Conservation (phyloP, 139 green algal species). For the Dunaliella sp. region DNA sequence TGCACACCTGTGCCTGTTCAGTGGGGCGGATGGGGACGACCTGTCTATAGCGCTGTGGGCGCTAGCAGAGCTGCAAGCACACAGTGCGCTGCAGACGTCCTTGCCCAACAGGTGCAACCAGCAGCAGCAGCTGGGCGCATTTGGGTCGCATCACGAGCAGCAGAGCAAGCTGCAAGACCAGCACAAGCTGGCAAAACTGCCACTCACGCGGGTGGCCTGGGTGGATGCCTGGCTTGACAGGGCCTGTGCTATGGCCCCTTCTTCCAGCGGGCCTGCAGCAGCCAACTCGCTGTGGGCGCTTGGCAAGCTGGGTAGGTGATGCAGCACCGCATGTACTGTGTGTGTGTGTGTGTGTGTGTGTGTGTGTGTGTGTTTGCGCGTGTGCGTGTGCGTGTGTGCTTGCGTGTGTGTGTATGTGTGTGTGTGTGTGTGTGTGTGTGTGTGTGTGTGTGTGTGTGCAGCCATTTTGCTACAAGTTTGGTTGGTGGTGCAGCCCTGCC, state of each 20-base stretch:
- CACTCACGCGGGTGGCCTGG: neutral
- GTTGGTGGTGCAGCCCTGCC: no score
- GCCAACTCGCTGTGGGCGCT: constrained; percentile 11
- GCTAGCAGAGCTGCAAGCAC: constrained; percentile 2
- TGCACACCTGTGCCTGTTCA: neutral
- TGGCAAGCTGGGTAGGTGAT: neutral
- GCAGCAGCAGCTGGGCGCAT: no score
- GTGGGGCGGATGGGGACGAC: neutral
- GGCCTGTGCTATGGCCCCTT: neutral
- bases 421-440: no score
- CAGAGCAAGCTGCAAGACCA: neutral
- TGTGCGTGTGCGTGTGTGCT: no score
- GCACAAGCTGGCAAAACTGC: neutral
- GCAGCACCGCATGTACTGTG: neutral
- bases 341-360: no score
- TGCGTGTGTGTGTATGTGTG: no score
- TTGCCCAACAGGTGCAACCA: no score
- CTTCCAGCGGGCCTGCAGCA: neutral
- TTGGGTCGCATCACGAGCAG: no score
- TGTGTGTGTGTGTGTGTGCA: no score
- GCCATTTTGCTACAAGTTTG: no score
- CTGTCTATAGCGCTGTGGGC: constrained; percentile 16
- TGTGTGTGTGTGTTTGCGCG: neutral
- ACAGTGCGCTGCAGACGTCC: neutral
- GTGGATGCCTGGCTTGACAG: neutral